Evolutionary conservation across 208 protist genomes (phyloP).

Genomic region (Acanthamoeba castellanii): DNA sequence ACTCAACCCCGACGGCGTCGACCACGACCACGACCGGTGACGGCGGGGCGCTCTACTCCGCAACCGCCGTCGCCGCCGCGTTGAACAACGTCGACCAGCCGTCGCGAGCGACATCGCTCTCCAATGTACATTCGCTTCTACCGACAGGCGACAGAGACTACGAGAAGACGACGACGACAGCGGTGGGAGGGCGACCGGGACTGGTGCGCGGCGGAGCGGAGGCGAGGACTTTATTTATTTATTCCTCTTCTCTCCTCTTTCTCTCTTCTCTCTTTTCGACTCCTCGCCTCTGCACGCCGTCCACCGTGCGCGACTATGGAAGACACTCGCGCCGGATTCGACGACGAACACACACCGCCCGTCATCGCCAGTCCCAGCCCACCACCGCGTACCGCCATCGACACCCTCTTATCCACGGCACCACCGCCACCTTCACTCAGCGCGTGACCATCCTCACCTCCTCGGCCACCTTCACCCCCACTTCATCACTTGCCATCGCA

Average conservation of each 20-base stretch:
- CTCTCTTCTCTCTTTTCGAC: background rate
- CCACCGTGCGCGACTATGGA: background rate
- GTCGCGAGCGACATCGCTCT: background rate
- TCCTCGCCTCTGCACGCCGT: background rate
- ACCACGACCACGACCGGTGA: too few species aligned
- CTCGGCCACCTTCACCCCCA: too few species aligned
- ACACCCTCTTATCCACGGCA: too few species aligned
- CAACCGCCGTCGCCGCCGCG: too few species aligned
- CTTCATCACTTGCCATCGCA: too few species aligned
- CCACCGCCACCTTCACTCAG: too few species aligned
- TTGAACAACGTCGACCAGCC: too few species aligned
- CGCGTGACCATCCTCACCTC: too few species aligned
- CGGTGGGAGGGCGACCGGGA: background rate
- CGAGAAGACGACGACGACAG: background rate
- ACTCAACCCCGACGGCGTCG: too few species aligned
- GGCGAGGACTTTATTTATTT: background rate
- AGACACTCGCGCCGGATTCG: background rate
- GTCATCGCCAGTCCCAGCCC: too few species aligned
- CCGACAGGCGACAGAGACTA: background rate
- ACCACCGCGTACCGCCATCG: too few species aligned
- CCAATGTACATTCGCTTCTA: background rate
- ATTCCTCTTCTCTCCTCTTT: background rate
- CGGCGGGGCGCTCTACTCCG: too few species aligned
- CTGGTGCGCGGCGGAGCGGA: background rate
- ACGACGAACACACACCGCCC: background rate